These are phyloP conservation scores for Ustilago xerochloae DNA, from an alignment of 1,284 basidiomycete species.

Conservation along the genomic window DNA sequence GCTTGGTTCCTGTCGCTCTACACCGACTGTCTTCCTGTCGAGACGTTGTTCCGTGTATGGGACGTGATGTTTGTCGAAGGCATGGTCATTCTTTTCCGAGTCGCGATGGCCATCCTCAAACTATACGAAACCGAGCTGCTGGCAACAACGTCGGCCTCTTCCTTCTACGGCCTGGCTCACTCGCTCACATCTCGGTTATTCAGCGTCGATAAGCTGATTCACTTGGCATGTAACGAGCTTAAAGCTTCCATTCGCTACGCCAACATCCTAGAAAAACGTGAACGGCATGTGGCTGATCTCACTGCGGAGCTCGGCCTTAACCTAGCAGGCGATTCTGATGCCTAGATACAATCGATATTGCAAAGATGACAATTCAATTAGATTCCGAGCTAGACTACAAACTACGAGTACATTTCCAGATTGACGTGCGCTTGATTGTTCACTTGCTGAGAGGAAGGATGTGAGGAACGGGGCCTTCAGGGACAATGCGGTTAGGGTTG, in stretches of 20 bases:
- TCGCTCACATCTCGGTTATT: constrained; percentile 89
- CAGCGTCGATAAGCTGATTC: constrained; percentile 85
- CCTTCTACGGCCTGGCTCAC: constrained; percentile 85
- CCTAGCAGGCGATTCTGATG: neutral
- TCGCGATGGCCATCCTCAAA: constrained; percentile 86
- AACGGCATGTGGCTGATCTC: constrained; percentile 70
- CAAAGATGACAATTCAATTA: no score
- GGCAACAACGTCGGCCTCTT: constrained; percentile 81
- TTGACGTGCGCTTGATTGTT: neutral
- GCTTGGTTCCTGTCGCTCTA: constrained; percentile 98
- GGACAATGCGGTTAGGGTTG: constrained; percentile 64
- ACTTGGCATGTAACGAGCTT: constrained; percentile 73
- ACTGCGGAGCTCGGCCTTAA: constrained; percentile 30
- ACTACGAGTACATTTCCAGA: neutral
- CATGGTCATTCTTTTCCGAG: constrained; percentile 83
- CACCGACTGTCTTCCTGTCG: constrained; percentile 94
- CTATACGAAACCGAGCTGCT: constrained; percentile 84
- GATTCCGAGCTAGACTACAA: neutral
- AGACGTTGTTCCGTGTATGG: constrained; percentile 72
- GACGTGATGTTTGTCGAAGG: constrained; percentile 96
- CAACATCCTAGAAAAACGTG: constrained; percentile 78
- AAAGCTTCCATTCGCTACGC: constrained; percentile 75
- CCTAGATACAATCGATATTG: no score
- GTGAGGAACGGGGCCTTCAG: constrained; percentile 57
- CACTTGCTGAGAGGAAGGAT: constrained; percentile 56